A percentile compares a stretch with the other conserved stretches of the same genome.
Evolutionary conservation across 192 early-diverging fungal genomes (phyloP).

Genomic region (Umbelopsis sp.): DNA sequence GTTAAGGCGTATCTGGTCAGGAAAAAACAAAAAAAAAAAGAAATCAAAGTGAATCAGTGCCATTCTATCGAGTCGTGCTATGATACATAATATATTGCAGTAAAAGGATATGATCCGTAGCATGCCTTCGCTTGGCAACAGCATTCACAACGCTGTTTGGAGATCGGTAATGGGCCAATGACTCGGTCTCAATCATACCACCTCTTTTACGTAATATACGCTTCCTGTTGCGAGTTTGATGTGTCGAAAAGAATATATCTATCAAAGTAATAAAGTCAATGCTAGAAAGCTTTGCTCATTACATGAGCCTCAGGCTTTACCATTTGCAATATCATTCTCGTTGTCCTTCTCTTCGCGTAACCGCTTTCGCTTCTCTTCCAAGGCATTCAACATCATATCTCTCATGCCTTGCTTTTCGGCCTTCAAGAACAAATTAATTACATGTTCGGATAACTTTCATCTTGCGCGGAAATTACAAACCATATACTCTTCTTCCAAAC

Average conservation of each 20-base stretch:
- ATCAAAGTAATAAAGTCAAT: too few species aligned
- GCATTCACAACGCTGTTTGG: constrained; percentile 14
- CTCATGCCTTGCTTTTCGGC: constrained; percentile 18
- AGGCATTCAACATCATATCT: constrained; percentile 17
- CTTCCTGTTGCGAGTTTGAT: constrained; percentile 16
- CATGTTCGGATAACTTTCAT: too few species aligned
- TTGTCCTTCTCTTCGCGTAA: constrained; percentile 17
- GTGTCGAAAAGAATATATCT: constrained; percentile 20
- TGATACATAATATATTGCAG: too few species aligned
- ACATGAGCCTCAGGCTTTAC: neutral
- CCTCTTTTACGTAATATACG: constrained; percentile 11
- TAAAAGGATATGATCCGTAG: constrained; percentile 22
- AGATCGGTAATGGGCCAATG: neutral
- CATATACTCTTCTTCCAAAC: constrained; percentile 15
- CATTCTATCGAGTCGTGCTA: neutral
- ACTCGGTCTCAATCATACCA: neutral
- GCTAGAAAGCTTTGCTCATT: neutral
- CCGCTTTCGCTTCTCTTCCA: constrained; percentile 14
- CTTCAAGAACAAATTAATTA: neutral
- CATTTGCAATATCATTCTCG: constrained; percentile 19
- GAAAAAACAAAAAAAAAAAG: neutral
- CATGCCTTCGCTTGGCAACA: constrained; percentile 17
- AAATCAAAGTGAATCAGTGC: constrained; percentile 5
- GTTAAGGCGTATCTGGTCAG: constrained; percentile 4
- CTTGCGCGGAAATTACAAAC: neutral